Base-by-base conservation (phyloP, 2,329 filamentous ascomycete species). In the Hypoxylon sp. region DNA sequence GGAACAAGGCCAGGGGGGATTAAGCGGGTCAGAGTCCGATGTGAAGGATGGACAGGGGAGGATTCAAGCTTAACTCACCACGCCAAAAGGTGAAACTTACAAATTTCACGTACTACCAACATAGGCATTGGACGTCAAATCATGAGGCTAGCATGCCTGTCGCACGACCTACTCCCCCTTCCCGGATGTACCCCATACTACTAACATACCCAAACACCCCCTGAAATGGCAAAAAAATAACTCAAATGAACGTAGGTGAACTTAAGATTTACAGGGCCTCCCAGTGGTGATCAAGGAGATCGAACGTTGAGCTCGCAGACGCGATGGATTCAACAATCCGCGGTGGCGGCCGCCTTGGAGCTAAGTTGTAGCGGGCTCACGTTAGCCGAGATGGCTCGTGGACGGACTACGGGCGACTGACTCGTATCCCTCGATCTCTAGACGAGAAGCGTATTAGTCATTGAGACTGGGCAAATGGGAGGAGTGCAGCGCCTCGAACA, bases 361-460 rank as follows among this genome's bases (percentile, higher is more conserved):
- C 53, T 58, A 56, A 67, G 24, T 14, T 46, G 48, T 59, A 55
- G 63, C 39, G 54, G 47, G 31, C 59, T 33, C 33, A 33, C 26
- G 54, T 63, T 66, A 63, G 58, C 59, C 31, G 44, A 6, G 55
- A 57, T 55, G 50, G 22, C 35, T 52, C 13, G 6, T 42, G 13
- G 9, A 42, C 17, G 33, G 26, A 50, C 47, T 33, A 22, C 44
- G 29, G 24, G 5, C 19, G 42, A 66, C 63, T 60, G 63, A 69
- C 67, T 66, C 63, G 63, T 44, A 19, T 31, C 33, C 57, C 24
- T 19, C 31, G 6, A 29, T 19, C 19, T 13, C 17, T 51, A 56
- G 29, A 57, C 14, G 35, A 52, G 11, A 39, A 14, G 51, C 13
- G 5, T 35, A 35, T 60, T 63, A 53, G 35, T 48, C 62, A 47